Base-by-base conservation (phyloP, 257 asterid genomes). In the Solanum corneliomulleri region DNA sequence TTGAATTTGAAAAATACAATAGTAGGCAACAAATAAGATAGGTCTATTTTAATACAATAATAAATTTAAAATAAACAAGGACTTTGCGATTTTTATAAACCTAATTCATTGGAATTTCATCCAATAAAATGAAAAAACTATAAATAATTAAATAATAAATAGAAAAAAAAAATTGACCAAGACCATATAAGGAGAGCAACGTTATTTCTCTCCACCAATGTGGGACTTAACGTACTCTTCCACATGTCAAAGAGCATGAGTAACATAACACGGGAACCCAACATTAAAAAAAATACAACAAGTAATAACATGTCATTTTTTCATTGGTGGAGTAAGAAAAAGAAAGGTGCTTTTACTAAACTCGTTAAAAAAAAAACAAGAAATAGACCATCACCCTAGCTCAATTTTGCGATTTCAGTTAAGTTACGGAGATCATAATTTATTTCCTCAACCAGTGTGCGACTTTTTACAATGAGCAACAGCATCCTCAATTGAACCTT, bases 391-490 rank as follows among this genome's bases (percentile, higher is more conserved):
- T 52, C 23, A 52, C 10, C 23, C 23, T 52, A 52, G 62, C 10
- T 52, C 62, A 52, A 71, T 71, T 2, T 71, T 2, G 44, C 45
- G 7, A 33, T 4, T 18, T 1, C 9, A 71, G 0, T 71, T 18
- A 16, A 11, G 37, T 69, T 14, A 18, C 39, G 39, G 1, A 14
- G 41, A 69, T 70, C 2, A 31, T 2, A 70, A 70, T 6, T 70
- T 6, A 68, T 70, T 70, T 70, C n/a, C 42, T 70, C 76, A 70
- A 69, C 41, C 42, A 66, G 5, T 56, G 9, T 56, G 92, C 69
- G 96, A 92, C n/a, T 88, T 92, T 89, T 93, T 93, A 93, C 97
- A 93, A 70, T 94, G 93, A 84, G 93, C 98, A 88, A 94, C 91
- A 83, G 97, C 95, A 14, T 92, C 97, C 74, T 93, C 91, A 86